Base-by-base conservation (phyloP, 345 rosid genomes). In the Cardamine occulta region DNA sequence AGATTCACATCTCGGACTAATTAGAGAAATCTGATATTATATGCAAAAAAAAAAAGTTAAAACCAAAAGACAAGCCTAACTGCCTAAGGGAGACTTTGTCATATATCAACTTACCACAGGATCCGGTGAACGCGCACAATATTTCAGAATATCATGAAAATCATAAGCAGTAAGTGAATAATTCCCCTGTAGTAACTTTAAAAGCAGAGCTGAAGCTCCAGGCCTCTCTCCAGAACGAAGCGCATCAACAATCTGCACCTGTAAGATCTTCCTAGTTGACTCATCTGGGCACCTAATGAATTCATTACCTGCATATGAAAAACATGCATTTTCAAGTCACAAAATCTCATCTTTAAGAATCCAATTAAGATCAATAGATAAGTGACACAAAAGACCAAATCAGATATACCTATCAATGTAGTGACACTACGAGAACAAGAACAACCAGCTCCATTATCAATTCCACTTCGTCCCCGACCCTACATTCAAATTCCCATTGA, bases 41-140 rank as follows among this genome's bases (percentile, higher is more conserved):
- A 9, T 17, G 47, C 61, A 61, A 35, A 56, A 17, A 56, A 17
- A 24, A 31, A 63, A 21, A 21, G 48, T 8, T 24, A 53, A 59
- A 58, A 15, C 14, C 7, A 17, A 49, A 74, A 31, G 39, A 47
- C 34, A 48, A 61, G 37, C 40, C 57, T 34, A 56, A 55, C 39
- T 52, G 37, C 40, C 57, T 34, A 56, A 55, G 49, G 21, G 8
- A 13, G 45, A 21, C 0, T 19, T 57, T 19, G 0, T 39, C 45
- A 52, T 62, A 19, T 18, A 68, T 68, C 53, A 66, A 75, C 88
- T 84, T 85, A 93, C 98, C 85, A 88, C 68, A 59, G 98, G 88
- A 70, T 93, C 96, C 3, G 88, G 87, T 54, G 85, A 85, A 57
- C 34, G 80, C 1, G 92, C 96, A 78, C 98, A 93, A 63, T 88